phyloP scores from a whole-genome alignment of 2,329 filamentous ascomycete species.

The Hypoxylon sp. region DNA sequence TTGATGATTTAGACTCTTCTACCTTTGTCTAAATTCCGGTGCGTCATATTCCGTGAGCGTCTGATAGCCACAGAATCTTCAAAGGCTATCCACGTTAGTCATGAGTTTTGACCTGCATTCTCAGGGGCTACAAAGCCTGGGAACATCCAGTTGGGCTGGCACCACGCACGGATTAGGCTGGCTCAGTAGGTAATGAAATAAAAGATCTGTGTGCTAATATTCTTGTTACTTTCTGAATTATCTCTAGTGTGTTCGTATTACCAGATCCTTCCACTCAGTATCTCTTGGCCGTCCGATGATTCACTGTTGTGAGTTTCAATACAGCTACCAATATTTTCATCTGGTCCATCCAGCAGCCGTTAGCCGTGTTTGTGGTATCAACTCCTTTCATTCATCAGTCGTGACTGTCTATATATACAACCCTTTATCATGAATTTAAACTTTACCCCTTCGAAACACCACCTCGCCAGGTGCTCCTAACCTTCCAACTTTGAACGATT shows the following conservation, averaged over 20 bases:
- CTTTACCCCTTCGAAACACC: neutral
- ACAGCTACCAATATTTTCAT: neutral
- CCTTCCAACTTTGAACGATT: neutral
- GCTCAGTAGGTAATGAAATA: too few species aligned
- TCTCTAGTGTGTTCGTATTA: neutral
- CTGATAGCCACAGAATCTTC: neutral
- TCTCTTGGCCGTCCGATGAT: neutral
- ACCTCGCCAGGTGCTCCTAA: neutral
- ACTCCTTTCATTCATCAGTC: neutral
- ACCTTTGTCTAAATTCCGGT: neutral
- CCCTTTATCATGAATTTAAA: neutral
- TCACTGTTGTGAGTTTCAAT: neutral
- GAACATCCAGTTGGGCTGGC: too few species aligned
- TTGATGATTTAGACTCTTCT: neutral
- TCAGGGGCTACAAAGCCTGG: too few species aligned
- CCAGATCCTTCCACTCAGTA: neutral
- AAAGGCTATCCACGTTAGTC: neutral
- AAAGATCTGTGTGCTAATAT: too few species aligned
- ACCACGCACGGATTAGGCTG: too few species aligned
- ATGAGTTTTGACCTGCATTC: too few species aligned
- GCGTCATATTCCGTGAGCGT: neutral
- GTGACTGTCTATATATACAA: neutral
- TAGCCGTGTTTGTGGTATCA: neutral
- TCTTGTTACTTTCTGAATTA: neutral
- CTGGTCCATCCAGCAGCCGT: neutral